Base-by-base conservation (phyloP, 2,329 filamentous ascomycete genomes). In the Chaetomiaceae sp. region DNA sequence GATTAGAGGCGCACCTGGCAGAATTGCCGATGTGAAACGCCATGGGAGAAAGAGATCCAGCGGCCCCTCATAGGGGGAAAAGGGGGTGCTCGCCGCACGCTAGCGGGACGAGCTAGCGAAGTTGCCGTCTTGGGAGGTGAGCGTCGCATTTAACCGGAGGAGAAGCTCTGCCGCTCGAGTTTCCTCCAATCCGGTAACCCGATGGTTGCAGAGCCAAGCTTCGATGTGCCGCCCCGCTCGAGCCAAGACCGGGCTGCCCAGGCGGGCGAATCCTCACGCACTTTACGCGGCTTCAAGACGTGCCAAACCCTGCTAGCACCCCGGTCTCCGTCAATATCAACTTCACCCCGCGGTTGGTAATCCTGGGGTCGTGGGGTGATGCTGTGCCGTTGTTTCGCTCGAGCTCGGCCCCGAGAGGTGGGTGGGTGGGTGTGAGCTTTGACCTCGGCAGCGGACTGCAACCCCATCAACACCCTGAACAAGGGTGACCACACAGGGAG, bases 71-170 rank as follows among this genome's bases (percentile, higher is more conserved):
- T 20, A 21, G 4, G 14, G 13, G 23, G 20, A 14, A n/a, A 19
- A n/a, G 27, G 27, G 40, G 21, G 33, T 17, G n/a, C 35, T 46
- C 44, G 23, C 23, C 27, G 38, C 23, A 34, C 54, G 48, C 54
- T 54, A 56, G 50, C 54, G 54, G 54, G 41, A 52, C 21, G 19
- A 44, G 3, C 14, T 43, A n/a, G 48, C 38, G 31, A 54, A 51
- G 37, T 23, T 49, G 33, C 54, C 54, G 54, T 19, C 51, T 54
- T 48, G 51, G 51, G 16, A n/a, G 19, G 14, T 16, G 16, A 41
- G 34, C 20, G 44, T 49, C 13, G 45, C 51, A 56, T 56, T 56
- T 54, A 56, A 10, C 54, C 54, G 54, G 54, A 34, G 48, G 48
- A 44, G 50, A 48, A 38, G 44, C 25, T n/a, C n/a, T n/a, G 43